Base-by-base conservation (phyloP, 2,329 filamentous ascomycete genomes). In the Alternaria triticina region DNA sequence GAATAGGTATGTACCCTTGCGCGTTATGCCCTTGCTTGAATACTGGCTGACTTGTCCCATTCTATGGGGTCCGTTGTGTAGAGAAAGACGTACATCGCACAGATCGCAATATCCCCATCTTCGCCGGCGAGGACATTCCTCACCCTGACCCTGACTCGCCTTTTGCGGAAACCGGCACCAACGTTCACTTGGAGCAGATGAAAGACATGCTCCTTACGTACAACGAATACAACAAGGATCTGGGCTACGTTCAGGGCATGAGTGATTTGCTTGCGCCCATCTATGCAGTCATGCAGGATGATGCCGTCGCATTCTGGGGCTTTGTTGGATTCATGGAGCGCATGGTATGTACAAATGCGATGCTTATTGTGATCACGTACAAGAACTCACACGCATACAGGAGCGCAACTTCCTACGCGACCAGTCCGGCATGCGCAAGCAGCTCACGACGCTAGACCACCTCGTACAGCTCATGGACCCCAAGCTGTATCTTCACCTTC, bases 131-230 rank as follows among this genome's bases (percentile, higher is more conserved):
- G 81, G 96, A 98, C 75, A 96, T 94, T 44, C 95, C 96, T 8
- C 96, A 99, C 76, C 96, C 96, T 0, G 96, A 99, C 74, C 96
- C 96, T 0, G 92, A 95, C 65, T 98, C 95, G 0, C 95, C 96
- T 0, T 99, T 98, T 79, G 93, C 95, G 12, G 92, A 94, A 47
- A 88, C 90, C 5, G 96, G 96, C 66, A 99, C 96, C 50, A 99
- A 99, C 74, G 94, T 97, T 6, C 96, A 99, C 80, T 87, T 99
- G 67, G 96, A 99, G 81, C 96, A 99, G 83, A 92, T 99, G 88
- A 99, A 99, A 82, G 96, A 99, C 78, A 97, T 99, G 92, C 89
- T 99, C 1, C 86, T 99, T 17, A 98, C 96, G 0, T 99, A 99
- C 80, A 98, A 99, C 78, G 96, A 99, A 82, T 96, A 96, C 82